Conservation (phyloP, 73 alveolate genomes). For the Paramecium sexaurelia region DNA sequence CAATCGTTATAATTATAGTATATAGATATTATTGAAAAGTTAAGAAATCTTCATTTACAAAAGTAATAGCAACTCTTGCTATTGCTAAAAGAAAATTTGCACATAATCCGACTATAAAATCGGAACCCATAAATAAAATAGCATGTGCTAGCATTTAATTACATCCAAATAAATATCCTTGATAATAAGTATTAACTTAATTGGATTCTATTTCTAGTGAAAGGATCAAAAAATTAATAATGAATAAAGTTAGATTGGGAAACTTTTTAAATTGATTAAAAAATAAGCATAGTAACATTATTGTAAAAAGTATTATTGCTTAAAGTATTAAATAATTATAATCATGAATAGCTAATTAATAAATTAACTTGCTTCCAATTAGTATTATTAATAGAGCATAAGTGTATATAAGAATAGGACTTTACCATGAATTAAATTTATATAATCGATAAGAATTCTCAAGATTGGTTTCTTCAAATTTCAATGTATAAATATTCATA, state of each 20-base stretch:
- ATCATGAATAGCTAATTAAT: background rate
- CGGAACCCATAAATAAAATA: background rate
- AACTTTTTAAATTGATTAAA: background rate
- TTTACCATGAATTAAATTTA: background rate
- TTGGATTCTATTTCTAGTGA: background rate
- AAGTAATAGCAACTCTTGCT: background rate
- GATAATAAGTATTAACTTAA: background rate
- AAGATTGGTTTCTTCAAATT: background rate
- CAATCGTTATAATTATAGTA: background rate
- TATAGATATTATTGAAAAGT: background rate
- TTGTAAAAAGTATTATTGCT: background rate
- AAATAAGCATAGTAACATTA: background rate
- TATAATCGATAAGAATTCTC: background rate
- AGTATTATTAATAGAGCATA: background rate
- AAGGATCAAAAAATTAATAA: background rate
- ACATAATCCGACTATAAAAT: background rate
- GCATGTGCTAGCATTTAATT: constrained; percentile 18
- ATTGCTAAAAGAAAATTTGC: background rate
- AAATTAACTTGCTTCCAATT: background rate
- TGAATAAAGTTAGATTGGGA: background rate
- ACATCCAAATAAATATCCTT: background rate
- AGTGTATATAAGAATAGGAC: background rate
- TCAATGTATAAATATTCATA: constrained; percentile 25
- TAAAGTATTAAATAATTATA: background rate
- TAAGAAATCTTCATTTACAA: background rate